phyloP scores from a whole-genome alignment of 306 rosid genomes.

The Canavalia ensiformis region DNA sequence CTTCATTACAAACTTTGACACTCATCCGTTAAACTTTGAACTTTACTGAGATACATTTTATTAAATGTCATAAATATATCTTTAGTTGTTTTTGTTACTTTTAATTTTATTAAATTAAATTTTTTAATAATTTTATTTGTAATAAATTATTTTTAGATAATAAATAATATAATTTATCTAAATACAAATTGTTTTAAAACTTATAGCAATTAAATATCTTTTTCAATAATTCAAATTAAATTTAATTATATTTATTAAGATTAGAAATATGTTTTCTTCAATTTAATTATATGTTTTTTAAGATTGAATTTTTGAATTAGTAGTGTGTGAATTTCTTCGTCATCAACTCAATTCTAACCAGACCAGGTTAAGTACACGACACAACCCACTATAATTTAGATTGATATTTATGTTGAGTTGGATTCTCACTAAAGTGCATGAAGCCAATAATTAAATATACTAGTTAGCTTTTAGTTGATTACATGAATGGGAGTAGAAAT shows the following conservation, averaged over 20 bases:
- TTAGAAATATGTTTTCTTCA: background rate
- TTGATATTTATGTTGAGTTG: conserved; percentile 60
- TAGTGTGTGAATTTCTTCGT: conserved; percentile 32
- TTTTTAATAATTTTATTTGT: too few species aligned
- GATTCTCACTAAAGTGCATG: conserved; percentile 61
- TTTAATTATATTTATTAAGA: too few species aligned
- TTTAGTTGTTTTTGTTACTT: too few species aligned
- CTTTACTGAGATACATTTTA: conserved; percentile 43
- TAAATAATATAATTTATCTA: too few species aligned
- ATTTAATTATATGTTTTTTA: background rate
- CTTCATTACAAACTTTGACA: background rate
- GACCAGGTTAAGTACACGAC: conserved; percentile 43
- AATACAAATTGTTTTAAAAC: too few species aligned
- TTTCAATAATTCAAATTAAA: too few species aligned
- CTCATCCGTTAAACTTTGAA: conserved; percentile 38
- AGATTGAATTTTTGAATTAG: background rate
- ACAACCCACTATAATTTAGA: conserved; percentile 40
- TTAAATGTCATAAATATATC: too few species aligned
- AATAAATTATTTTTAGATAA: too few species aligned
- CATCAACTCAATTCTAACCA: conserved; percentile 15
- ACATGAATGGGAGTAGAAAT: conserved; percentile 29
- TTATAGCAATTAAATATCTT: too few species aligned
- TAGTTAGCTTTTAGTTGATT: conserved; percentile 40
- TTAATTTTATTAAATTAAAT: too few species aligned
- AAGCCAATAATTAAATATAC: conserved; percentile 41